Evolutionary conservation across 371 early-diverging fungal genomes (phyloP).

Genomic region (Astathelohania contejeani): DNA sequence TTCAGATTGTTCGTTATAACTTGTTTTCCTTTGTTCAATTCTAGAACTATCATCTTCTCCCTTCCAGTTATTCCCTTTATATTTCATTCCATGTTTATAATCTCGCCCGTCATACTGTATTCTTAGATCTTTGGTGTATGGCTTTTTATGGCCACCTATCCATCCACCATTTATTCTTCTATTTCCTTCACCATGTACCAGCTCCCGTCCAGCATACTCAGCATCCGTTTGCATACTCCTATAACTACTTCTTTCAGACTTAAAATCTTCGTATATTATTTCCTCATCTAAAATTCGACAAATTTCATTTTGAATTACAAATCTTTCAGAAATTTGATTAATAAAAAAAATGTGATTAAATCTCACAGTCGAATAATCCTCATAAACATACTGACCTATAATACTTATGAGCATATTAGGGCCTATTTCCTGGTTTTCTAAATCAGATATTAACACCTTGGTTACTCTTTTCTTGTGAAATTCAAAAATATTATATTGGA

Average conservation of each 20-base stretch:
- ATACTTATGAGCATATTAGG: slow-evolving; percentile 6
- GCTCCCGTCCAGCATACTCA: too few species aligned
- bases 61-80: too few species aligned
- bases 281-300: slow-evolving; percentile 27
- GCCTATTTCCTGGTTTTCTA: slow-evolving; percentile 13
- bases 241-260: not conserved
- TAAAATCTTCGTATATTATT: slow-evolving; percentile 13
- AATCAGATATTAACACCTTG: slow-evolving; percentile 25
- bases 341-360: slow-evolving; percentile 23
- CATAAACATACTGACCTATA: slow-evolving; percentile 33
- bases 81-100: too few species aligned
- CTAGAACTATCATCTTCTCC: too few species aligned
- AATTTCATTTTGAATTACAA: slow-evolving; percentile 21
- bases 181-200: too few species aligned
- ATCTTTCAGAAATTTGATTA: not conserved
- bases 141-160: too few species aligned
- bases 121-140: too few species aligned
- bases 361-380: slow-evolving; percentile 14
- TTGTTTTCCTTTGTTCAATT: too few species aligned
- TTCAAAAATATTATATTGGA: too few species aligned
- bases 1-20: too few species aligned
- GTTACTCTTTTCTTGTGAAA: slow-evolving; percentile 3
- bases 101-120: too few species aligned
- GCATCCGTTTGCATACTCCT: not conserved
- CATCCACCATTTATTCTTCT: too few species aligned